Conservation (phyloP, 306 rosid genomes). For the Gastrolobium villosum region DNA sequence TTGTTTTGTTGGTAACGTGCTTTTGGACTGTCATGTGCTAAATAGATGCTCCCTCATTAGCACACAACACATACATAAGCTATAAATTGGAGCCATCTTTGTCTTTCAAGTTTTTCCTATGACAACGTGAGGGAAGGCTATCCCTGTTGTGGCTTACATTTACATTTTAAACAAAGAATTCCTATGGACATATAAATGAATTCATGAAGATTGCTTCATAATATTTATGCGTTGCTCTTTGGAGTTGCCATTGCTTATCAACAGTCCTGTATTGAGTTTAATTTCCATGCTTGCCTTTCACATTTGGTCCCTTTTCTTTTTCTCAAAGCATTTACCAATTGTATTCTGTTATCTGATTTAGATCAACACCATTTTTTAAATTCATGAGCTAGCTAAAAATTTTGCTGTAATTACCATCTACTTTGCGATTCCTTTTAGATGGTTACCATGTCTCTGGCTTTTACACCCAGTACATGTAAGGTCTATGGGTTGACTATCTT, state of each 20-base stretch:
- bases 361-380: background rate
- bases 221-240: background rate
- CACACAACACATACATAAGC: slow-evolving; percentile 55
- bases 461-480: background rate
- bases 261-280: background rate
- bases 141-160: slow-evolving; percentile 42
- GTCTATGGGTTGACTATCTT: background rate
- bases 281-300: background rate
- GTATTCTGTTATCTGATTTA: background rate
- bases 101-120: slow-evolving; percentile 46
- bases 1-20: slow-evolving; percentile 43
- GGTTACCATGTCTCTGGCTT: background rate
- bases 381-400: slow-evolving; percentile 1
- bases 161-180: background rate
- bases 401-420: background rate
- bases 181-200: background rate
- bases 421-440: background rate
- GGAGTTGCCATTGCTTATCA: background rate
- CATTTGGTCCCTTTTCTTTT: background rate
- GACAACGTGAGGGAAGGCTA: slow-evolving; percentile 31
- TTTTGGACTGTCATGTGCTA: slow-evolving; percentile 60
- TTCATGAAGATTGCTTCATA: background rate
- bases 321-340: background rate
- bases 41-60: slow-evolving; percentile 33
- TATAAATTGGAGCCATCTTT: slow-evolving; percentile 44